These are phyloP conservation scores for Carex myosuroides DNA, from an alignment of 176 grass and related monocot genomes.

Conservation along the genomic window DNA sequence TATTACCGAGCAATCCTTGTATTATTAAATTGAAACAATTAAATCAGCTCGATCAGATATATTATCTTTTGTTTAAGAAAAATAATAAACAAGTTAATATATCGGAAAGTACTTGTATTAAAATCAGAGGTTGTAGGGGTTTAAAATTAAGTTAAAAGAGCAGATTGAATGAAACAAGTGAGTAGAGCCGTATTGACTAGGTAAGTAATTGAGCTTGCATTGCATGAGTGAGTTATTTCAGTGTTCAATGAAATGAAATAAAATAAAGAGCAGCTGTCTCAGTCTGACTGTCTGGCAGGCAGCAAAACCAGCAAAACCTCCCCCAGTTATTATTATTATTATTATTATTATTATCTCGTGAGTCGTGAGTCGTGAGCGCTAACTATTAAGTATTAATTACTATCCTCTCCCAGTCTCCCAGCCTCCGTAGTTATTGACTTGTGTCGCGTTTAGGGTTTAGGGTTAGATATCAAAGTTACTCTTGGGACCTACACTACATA, in stretches of 20 bases:
- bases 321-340: neutral
- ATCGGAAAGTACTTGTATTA: no score
- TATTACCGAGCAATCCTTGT: neutral
- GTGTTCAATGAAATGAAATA: neutral
- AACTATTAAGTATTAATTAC: neutral
- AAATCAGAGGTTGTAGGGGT: no score
- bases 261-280: neutral
- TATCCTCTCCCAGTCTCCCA: neutral
- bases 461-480: no score
- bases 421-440: neutral
- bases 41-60: neutral
- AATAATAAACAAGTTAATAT: no score
- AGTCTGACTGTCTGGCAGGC: neutral
- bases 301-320: neutral
- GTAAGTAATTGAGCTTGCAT: neutral
- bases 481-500: no score
- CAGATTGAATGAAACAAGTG: neutral
- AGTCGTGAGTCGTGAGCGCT: neutral
- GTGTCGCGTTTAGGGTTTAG: neutral
- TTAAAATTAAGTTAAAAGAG: no score
- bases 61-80: no score
- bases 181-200: neutral
- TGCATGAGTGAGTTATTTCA: neutral
- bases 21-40: neutral
- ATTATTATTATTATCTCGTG: neutral